Evolutionary conservation across 169 alveolate genomes (phyloP).

Genomic region (Plasmodium sp.): DNA sequence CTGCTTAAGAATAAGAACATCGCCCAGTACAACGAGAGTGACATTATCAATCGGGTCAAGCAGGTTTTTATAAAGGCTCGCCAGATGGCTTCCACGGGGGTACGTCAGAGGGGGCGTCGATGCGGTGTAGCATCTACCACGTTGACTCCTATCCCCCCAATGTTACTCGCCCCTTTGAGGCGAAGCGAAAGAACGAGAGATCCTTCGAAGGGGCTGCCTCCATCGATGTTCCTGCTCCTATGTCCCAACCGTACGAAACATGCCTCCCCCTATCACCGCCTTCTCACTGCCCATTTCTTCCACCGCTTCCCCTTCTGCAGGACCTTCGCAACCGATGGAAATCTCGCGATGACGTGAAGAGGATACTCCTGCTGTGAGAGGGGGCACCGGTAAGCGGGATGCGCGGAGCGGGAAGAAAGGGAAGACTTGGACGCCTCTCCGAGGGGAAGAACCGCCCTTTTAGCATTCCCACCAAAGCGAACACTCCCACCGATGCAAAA

Average conservation of each 20-base stretch:
- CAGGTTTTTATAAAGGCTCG: constrained; percentile 53
- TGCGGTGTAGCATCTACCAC: background rate
- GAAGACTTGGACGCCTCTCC: background rate
- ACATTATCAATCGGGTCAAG: constrained; percentile 42
- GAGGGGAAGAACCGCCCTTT: background rate
- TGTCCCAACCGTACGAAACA: background rate
- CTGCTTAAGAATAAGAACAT: constrained; percentile 29
- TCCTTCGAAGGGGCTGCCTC: background rate
- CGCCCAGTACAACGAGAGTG: constrained; percentile 39
- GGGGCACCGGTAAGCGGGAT: background rate
- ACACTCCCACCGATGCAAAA: background rate
- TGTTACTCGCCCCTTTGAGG: background rate
- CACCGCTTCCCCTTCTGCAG: background rate
- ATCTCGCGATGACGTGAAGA: constrained; percentile 49
- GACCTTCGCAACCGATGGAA: constrained; percentile 70
- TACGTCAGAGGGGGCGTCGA: background rate
- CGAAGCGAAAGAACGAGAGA: background rate
- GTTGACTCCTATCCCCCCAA: background rate
- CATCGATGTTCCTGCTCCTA: background rate
- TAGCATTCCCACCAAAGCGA: background rate
- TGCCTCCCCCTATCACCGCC: background rate
- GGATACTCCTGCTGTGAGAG: constrained; percentile 5
- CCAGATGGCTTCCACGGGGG: constrained; percentile 71
- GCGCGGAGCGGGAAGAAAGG: background rate
- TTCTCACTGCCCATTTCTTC: background rate